Percentiles rank a stretch among this genome's conserved stretches.
Evolutionary conservation across 2,329 filamentous ascomycete species (phyloP).

Genomic region (Arthrobotrys conoides): DNA sequence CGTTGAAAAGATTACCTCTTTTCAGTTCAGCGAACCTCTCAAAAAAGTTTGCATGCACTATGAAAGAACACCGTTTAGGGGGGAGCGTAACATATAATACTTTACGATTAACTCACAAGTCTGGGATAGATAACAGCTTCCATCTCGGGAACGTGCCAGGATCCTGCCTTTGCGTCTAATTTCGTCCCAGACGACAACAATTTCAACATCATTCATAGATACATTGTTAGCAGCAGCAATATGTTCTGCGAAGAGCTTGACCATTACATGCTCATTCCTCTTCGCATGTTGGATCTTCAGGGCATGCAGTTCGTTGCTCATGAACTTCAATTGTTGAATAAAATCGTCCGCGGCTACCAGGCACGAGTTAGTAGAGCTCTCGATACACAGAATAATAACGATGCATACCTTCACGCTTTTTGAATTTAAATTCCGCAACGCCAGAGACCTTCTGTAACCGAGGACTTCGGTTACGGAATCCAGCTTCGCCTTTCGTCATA

Average conservation of each 20-base stretch:
- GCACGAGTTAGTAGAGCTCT: neutral
- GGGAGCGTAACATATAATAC: neutral
- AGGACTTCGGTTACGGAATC: constrained; percentile 20
- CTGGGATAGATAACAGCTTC: constrained; percentile 52
- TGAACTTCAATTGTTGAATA: constrained; percentile 43
- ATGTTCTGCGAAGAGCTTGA: constrained; percentile 58
- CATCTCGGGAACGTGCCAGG: constrained; percentile 47
- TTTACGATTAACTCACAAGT: constrained; percentile 22
- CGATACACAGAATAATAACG: neutral
- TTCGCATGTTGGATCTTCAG: constrained; percentile 57
- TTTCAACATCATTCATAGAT: constrained; percentile 49
- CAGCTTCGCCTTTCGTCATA: constrained; percentile 45
- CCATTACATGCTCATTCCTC: constrained; percentile 55
- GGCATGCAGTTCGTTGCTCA: constrained; percentile 54
- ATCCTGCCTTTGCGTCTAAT: constrained; percentile 52
- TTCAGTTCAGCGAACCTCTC: constrained; percentile 54
- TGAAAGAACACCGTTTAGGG: neutral
- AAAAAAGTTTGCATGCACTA: constrained; percentile 53
- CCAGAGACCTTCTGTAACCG: constrained; percentile 39
- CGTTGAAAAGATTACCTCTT: constrained; percentile 52
- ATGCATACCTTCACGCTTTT: constrained; percentile 31
- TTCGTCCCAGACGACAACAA: constrained; percentile 56
- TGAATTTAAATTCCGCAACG: constrained; percentile 46
- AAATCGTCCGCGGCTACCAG: constrained; percentile 52
- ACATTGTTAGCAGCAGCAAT: constrained; percentile 53